phyloP scores from a whole-genome alignment of 1,284 basidiomycete genomes.

The Neotropicomus parvogracilis region DNA sequence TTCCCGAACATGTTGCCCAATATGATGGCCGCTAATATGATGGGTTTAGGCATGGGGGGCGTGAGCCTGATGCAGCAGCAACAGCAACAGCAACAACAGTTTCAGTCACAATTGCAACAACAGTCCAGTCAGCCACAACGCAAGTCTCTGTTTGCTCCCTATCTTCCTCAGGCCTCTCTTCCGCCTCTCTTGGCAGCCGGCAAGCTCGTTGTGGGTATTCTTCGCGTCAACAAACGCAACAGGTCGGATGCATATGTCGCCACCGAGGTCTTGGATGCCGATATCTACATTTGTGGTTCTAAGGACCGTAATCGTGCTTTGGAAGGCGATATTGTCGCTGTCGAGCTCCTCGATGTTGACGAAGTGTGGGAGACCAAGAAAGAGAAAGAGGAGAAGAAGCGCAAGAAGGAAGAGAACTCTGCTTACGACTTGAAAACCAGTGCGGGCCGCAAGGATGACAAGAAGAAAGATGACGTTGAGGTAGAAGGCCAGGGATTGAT shows the following conservation, averaged over 20 bases:
- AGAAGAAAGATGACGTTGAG: conserved; percentile 99
- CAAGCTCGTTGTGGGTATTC: conserved; percentile 95
- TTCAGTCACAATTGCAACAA: conserved; percentile 88
- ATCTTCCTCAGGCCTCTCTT: conserved; percentile 95
- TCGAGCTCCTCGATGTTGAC: conserved; percentile 96
- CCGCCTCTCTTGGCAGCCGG: conserved; percentile 97
- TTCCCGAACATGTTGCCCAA: conserved; percentile 97
- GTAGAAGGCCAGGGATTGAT: conserved; percentile 97
- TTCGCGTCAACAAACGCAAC: conserved; percentile 98
- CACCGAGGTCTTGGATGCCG: conserved; percentile 97
- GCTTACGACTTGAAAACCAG: conserved; percentile 80
- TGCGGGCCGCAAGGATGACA: conserved; percentile 88
- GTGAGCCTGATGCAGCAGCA: conserved; percentile 81
- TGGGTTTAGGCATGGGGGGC: conserved; percentile 80
- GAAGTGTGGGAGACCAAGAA: conserved; percentile 99
- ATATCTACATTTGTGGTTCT: conserved; percentile 98
- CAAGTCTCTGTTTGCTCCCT: conserved; percentile 98
- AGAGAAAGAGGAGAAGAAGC: conserved; percentile 99
- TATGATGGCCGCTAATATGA: conserved; percentile 93
- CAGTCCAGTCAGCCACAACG: conserved; percentile 88
- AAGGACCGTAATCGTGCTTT: conserved; percentile 98
- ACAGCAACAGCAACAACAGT: conserved; percentile 71
- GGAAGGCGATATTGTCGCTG: conserved; percentile 98
- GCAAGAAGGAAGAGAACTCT: conserved; percentile 98
- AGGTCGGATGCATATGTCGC: conserved; percentile 98